A percentile compares a stretch with the other conserved stretches of the same genome.
These are phyloP conservation scores for Balakata baccata DNA, from an alignment of 345 rosid species.

Conservation along the genomic window DNA sequence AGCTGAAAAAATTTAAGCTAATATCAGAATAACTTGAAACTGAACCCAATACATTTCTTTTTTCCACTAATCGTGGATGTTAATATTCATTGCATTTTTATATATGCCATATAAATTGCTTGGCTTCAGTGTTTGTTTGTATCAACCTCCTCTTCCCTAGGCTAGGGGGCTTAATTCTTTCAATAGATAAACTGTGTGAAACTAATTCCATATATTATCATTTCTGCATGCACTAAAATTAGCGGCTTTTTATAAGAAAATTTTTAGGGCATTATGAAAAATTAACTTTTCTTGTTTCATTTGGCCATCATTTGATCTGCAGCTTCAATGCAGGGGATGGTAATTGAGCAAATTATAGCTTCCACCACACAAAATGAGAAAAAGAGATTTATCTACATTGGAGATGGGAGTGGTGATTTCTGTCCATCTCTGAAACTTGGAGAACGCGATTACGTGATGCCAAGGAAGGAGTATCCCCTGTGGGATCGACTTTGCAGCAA, in stretches of 20 bases:
- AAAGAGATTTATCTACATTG: slow-evolving; percentile 57
- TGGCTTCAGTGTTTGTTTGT: not conserved
- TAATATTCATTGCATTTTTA: too few relatives aligned
- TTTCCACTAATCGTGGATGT: not conserved
- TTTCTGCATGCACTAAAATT: not conserved
- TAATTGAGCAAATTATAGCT: slow-evolving; percentile 47
- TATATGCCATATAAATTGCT: not conserved
- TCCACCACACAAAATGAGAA: slow-evolving; percentile 25
- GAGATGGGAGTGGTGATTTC: slow-evolving; percentile 83
- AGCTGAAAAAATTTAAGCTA: not conserved
- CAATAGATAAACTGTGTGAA: not conserved
- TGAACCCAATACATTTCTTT: not conserved
- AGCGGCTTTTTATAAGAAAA: not conserved
- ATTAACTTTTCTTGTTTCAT: not conserved
- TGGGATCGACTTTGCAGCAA: slow-evolving; percentile 45
- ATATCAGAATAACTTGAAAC: not conserved
- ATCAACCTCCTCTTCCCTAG: not conserved
- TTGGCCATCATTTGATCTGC: not conserved
- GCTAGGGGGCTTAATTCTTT: not conserved
- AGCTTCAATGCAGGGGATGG: slow-evolving; percentile 49
- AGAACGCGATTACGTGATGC: slow-evolving; percentile 61
- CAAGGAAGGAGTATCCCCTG: slow-evolving; percentile 64
- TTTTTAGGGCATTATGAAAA: not conserved
- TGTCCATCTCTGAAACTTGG: slow-evolving; percentile 68
- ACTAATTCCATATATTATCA: too few relatives aligned